Evolutionary conservation across 1,139 yeast species (phyloP).

Genomic region (Geotrichum cucujoidarum): DNA sequence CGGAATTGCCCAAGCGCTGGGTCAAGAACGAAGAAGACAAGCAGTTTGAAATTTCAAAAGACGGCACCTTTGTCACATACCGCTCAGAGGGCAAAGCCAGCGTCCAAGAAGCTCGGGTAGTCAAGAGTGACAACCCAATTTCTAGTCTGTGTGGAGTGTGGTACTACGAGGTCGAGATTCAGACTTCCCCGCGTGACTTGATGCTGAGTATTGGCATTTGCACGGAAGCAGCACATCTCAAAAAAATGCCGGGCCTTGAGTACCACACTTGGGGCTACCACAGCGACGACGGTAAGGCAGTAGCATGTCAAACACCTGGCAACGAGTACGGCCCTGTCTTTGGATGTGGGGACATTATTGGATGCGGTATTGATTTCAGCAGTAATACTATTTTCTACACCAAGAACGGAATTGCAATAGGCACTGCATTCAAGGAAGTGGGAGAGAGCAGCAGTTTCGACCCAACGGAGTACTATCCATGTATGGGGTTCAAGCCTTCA

Average conservation of each 20-base stretch:
- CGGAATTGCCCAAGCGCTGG: constrained; percentile 29
- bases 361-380: constrained; percentile 76
- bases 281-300: constrained; percentile 53
- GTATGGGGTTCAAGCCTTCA: constrained; percentile 45
- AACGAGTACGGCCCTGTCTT: constrained; percentile 43
- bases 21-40: constrained; percentile 20
- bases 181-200: constrained; percentile 25
- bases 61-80: constrained; percentile 21
- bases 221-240: constrained; percentile 30
- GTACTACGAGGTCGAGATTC: constrained; percentile 52
- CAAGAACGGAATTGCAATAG: constrained; percentile 67
- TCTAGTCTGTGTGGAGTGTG: constrained; percentile 48
- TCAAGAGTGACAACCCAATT: constrained; percentile 44
- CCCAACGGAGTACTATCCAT: constrained; percentile 42
- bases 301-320: constrained; percentile 42
- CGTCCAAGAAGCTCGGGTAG: constrained; percentile 23
- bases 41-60: constrained; percentile 15
- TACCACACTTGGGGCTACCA: constrained; percentile 52
- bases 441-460: constrained; percentile 18
- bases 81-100: constrained; percentile 20
- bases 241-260: constrained; percentile 45
- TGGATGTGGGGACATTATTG: constrained; percentile 61
- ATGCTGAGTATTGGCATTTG: constrained; percentile 37
- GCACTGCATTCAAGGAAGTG: constrained; percentile 43
- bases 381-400: constrained; percentile 67